phyloP scores from a whole-genome alignment of 441 rosid genomes.

The Eruca vesicaria region DNA sequence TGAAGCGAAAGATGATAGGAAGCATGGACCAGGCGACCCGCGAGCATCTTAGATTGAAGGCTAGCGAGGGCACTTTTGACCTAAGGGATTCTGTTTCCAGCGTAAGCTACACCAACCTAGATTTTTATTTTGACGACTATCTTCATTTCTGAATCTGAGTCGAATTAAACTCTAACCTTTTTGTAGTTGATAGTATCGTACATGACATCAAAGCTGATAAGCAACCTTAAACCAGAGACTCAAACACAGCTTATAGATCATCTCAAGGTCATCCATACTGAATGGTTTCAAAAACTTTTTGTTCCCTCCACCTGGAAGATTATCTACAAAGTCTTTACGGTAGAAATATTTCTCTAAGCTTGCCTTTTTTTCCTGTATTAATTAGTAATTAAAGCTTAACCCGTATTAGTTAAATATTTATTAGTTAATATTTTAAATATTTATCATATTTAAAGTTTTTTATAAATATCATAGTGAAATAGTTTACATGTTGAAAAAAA shows the following conservation, averaged over 20 bases:
- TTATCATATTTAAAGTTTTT: too few species aligned
- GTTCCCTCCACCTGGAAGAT: not conserved
- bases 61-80: not conserved
- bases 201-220: slow-evolving; percentile 19
- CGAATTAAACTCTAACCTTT: too few species aligned
- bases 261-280: not conserved
- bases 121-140: not conserved
- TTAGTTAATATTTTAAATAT: too few species aligned
- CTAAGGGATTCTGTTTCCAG: not conserved
- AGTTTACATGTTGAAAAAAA: too few species aligned
- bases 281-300: slow-evolving; percentile 2
- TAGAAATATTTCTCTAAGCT: too few species aligned
- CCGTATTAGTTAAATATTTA: too few species aligned
- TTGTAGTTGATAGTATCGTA: not conserved
- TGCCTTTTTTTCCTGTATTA: too few species aligned
- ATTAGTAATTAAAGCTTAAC: too few species aligned
- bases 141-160: too few species aligned
- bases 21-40: not conserved
- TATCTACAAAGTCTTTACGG: slow-evolving; percentile 8
- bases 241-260: not conserved
- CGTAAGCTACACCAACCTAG: not conserved
- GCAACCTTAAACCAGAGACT: slow-evolving; percentile 7
- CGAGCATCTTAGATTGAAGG: not conserved
- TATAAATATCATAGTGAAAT: too few species aligned
- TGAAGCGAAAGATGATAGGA: not conserved